A percentile compares a stretch with the other conserved stretches of the same genome.
These are phyloP conservation scores for Ophiosphaerella narmari DNA, from an alignment of 2,329 filamentous ascomycete genomes.

Conservation along the genomic window DNA sequence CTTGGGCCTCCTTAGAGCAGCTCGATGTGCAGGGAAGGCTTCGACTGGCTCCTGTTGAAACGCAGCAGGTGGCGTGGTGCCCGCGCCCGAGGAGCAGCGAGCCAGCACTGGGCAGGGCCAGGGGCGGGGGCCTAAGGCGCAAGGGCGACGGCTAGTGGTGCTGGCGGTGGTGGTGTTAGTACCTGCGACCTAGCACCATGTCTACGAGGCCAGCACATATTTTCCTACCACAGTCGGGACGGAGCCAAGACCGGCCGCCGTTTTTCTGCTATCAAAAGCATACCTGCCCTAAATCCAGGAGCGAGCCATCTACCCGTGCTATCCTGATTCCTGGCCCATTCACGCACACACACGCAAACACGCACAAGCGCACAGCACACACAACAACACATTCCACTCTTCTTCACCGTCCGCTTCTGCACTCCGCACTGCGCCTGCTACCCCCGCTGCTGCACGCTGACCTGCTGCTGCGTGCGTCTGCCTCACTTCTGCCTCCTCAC, in stretches of 20 bases:
- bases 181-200: too few relatives aligned
- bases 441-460: not conserved
- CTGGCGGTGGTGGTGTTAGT: too few relatives aligned
- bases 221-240: not conserved
- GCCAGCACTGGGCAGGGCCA: slow-evolving; percentile 2
- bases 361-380: too few relatives aligned
- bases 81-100: slow-evolving; percentile 11
- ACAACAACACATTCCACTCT: not conserved
- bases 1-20: slow-evolving; percentile 15
- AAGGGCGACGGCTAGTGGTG: not conserved
- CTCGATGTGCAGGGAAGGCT: slow-evolving; percentile 12
- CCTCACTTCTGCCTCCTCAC: slow-evolving; percentile 2
- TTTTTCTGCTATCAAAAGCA: slow-evolving; percentile 14
- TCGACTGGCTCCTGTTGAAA: slow-evolving; percentile 11
- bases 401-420: slow-evolving; percentile 2
- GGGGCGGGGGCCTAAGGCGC: slow-evolving; percentile 4
- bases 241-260: slow-evolving; percentile 18
- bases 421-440: slow-evolving; percentile 12
- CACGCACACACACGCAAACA: too few relatives aligned
- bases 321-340: too few relatives aligned
- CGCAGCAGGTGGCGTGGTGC: slow-evolving; percentile 18
- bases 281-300: slow-evolving; percentile 18
- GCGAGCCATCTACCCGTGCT: slow-evolving; percentile 5
- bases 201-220: too few relatives aligned
- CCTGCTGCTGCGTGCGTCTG: not conserved